Percentiles rank a stretch among this genome's conserved stretches.
Conservation (phyloP, 495 filamentous ascomycete species). For the Tuber magnatum region DNA sequence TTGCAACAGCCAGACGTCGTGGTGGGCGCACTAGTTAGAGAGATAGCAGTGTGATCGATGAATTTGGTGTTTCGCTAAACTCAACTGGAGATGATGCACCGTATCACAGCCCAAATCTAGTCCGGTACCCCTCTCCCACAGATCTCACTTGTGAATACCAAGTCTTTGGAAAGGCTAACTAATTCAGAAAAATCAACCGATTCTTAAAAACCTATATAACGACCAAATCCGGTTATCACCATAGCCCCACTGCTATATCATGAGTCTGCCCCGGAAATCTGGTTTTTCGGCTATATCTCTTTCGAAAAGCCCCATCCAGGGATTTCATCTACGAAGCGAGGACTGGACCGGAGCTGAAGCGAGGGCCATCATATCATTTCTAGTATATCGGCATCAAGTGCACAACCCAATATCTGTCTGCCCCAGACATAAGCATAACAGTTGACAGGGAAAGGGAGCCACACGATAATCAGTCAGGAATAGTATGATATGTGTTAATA, state of each 20-base stretch:
- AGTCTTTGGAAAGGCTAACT: not conserved
- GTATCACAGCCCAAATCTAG: not conserved
- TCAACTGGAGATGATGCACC: not conserved
- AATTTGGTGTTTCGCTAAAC: slow-evolving; percentile 2
- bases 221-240: not conserved
- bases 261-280: not conserved
- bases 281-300: not conserved
- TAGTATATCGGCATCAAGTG: not conserved
- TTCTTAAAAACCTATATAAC: not conserved
- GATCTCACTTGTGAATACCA: not conserved
- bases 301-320: not conserved
- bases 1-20: not conserved
- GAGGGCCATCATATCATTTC: not conserved
- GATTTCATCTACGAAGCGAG: not conserved
- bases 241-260: not conserved
- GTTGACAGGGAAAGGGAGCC: not conserved
- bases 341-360: not conserved
- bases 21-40: not conserved
- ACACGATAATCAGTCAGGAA: not conserved
- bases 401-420: not conserved
- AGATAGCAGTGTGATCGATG: not conserved
- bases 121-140: not conserved
- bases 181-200: not conserved
- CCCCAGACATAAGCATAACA: not conserved
- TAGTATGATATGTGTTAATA: not conserved